These are phyloP conservation scores for Russula griseocarnosa DNA, from an alignment of 768 basidiomycete species.

Conservation along the genomic window DNA sequence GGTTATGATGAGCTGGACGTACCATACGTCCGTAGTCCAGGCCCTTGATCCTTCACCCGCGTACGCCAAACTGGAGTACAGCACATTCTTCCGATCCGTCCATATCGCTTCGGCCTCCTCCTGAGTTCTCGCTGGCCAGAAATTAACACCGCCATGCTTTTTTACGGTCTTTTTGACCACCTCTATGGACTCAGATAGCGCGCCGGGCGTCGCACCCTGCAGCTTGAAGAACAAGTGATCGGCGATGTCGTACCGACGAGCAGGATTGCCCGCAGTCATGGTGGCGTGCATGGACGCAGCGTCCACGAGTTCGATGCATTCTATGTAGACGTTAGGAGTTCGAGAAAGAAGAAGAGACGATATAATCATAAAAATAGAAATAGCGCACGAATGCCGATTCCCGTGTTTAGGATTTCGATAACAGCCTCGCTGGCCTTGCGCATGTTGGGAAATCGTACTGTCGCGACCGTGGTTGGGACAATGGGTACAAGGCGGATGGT, in stretches of 20 bases:
- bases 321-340: conserved; percentile 35
- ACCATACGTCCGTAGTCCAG: conserved; percentile 80
- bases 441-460: conserved; percentile 77
- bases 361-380: no score
- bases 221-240: conserved; percentile 87
- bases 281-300: conserved; percentile 60
- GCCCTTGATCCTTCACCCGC: conserved; percentile 49
- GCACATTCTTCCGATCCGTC: conserved; percentile 66
- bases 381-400: conserved; percentile 68
- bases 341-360: not conserved
- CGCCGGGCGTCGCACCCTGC: conserved; percentile 60
- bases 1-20: conserved; percentile 21
- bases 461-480: conserved; percentile 76
- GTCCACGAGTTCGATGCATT: conserved; percentile 84
- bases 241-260: conserved; percentile 26
- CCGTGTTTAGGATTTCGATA: conserved; percentile 63
- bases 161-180: conserved; percentile 55
- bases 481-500: conserved; percentile 80
- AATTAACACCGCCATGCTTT: conserved; percentile 64
- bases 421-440: conserved; percentile 71
- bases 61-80: conserved; percentile 52
- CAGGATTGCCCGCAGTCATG: conserved; percentile 50
- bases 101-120: conserved; percentile 72
- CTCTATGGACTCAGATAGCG: conserved; percentile 57
- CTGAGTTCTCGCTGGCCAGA: conserved; percentile 57